Base-by-base conservation (phyloP, 2,329 filamentous ascomycete genomes). In the Emydomyces testavorans region DNA sequence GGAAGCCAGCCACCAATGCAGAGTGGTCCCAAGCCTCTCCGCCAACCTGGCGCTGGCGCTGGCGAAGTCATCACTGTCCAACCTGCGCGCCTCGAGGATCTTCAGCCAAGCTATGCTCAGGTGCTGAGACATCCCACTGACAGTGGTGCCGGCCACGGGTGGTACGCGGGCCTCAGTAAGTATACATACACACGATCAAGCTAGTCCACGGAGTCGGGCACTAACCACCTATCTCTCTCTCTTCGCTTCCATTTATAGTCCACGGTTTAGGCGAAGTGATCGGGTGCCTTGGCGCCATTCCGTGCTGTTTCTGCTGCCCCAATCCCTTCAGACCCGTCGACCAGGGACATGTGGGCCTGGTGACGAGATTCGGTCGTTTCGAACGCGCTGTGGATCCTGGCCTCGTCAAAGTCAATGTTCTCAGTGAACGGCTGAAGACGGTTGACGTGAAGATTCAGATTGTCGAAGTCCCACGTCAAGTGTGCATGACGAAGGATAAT, bases 401-500 rank as follows among this genome's bases (percentile, higher is more conserved):
- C 64, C 81, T 98, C 26, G 87, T 96, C 67, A 94, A 94, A 74
- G 82, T 98, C 74, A 98, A 98, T 71, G 90, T 90, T 2, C 79
- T 96, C 47, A 90, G 84, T 60, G 92, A 98, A 74, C 79, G 76
- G 50, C 76, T 98, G 35, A 82, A 87, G 57, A 86, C 93, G 60
- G 83, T 98, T 63, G 92, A 98, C 66, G 92, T 98, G 71, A 98
- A 96, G 80, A 95, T 96, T 58, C 92, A 98, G 71, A 95, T 94
- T 56, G 87, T 93, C 65, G 69, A 98, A 73, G 92, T 98, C 20
- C 90, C 90, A 15, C 81, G 89, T 69, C 92, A 98, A 70, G 80
- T 90, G 53, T 96, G 92, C 75, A 98, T 98, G 89, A 98, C 92
- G 66, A 96, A 96, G 73, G 92, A 98, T 75, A 98, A 98, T 61